Evolutionary conservation across 345 rosid genomes (phyloP).

Genomic region (Dipteronia dyeriana): DNA sequence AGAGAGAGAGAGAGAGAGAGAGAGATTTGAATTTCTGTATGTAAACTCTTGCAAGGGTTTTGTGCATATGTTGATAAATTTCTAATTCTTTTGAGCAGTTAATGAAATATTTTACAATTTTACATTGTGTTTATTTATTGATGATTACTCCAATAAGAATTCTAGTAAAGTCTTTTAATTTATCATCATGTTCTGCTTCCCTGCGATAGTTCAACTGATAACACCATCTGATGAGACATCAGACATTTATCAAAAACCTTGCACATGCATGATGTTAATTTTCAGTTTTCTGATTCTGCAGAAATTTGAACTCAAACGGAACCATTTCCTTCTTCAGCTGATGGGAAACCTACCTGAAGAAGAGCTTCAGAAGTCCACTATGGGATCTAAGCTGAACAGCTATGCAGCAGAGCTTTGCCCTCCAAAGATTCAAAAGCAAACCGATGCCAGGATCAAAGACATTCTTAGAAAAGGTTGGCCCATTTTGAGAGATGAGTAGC

Average conservation of each 20-base stretch:
- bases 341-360: constrained; percentile 82
- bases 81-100: too few relatives aligned
- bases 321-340: constrained; percentile 71
- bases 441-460: constrained; percentile 63
- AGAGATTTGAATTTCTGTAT: too few relatives aligned
- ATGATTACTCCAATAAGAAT: neutral
- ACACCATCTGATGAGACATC: neutral
- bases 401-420: constrained; percentile 91
- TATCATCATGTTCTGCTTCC: neutral
- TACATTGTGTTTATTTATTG: too few relatives aligned
- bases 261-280: constrained; percentile 3
- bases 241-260: neutral
- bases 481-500: constrained; percentile 54
- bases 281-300: constrained; percentile 27
- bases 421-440: constrained; percentile 52
- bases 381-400: constrained; percentile 75
- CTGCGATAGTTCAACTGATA: neutral
- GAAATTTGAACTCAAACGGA: constrained; percentile 94
- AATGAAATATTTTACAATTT: too few relatives aligned
- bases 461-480: constrained; percentile 89
- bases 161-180: neutral
- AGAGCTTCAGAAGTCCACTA: constrained; percentile 75
- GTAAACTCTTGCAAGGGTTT: too few relatives aligned
- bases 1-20: too few relatives aligned
- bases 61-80: too few relatives aligned